Evolutionary conservation across 2,329 filamentous ascomycete genomes (phyloP).

Genomic region (Herpotrichia juniperi): DNA sequence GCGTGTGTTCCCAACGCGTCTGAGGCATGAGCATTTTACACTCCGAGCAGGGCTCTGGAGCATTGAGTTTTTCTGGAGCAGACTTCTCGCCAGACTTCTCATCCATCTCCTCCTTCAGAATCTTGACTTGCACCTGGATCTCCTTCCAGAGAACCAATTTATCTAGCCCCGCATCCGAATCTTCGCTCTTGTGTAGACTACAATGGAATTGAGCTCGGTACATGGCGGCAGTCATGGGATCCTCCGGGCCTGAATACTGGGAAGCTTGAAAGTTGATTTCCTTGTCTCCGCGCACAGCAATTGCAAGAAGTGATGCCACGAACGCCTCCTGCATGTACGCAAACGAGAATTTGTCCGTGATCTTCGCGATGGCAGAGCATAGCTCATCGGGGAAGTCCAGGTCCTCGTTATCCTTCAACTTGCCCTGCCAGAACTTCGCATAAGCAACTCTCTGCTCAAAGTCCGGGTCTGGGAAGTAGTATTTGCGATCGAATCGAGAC

Average conservation of each 20-base stretch:
- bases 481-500: conserved; percentile 55
- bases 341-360: conserved; percentile 53
- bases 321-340: conserved; percentile 55
- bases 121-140: conserved; percentile 51
- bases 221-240: conserved; percentile 12
- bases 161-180: conserved; percentile 37
- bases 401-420: conserved; percentile 44
- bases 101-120: conserved; percentile 49
- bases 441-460: conserved; percentile 49
- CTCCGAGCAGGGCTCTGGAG: too few species aligned
- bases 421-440: conserved; percentile 52
- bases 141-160: conserved; percentile 49
- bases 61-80: background rate
- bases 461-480: conserved; percentile 51
- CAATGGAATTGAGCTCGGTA: background rate
- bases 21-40: too few species aligned
- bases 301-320: conserved; percentile 47
- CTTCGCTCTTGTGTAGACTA: background rate
- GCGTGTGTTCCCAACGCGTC: too few species aligned
- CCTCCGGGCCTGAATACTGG: conserved; percentile 33
- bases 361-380: conserved; percentile 47
- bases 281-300: conserved; percentile 32
- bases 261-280: conserved; percentile 10
- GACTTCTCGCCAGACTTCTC: conserved; percentile 14
- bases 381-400: conserved; percentile 51